Conservation (phyloP, 352 stramenopile species). For the Globisporangium iwayamae region DNA sequence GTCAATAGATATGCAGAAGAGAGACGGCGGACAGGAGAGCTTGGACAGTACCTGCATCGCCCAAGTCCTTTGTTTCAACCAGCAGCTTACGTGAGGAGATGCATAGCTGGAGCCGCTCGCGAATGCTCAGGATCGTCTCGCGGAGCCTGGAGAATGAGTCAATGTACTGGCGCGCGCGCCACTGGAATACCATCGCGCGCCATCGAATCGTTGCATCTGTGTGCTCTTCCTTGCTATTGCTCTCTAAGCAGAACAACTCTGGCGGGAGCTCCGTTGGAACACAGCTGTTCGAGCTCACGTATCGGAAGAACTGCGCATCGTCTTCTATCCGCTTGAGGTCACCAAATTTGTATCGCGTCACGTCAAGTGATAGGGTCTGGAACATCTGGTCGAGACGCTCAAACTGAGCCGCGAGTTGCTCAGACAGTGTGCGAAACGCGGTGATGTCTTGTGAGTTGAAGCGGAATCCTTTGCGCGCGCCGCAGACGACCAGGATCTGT, state of each 20-base stretch:
- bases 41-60: slow-evolving; percentile 42
- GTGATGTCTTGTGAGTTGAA: slow-evolving; percentile 77
- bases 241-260: slow-evolving; percentile 13
- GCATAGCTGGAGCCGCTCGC: slow-evolving; percentile 37
- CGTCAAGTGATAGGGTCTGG: slow-evolving; percentile 45
- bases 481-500: slow-evolving; percentile 72
- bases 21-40: slow-evolving; percentile 12
- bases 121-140: slow-evolving; percentile 46
- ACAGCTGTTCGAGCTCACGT: background rate
- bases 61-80: slow-evolving; percentile 43
- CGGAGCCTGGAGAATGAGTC: slow-evolving; percentile 52
- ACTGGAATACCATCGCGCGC: slow-evolving; percentile 69
- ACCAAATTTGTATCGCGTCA: slow-evolving; percentile 61
- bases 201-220: slow-evolving; percentile 29
- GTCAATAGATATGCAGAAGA: background rate
- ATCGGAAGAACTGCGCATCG: slow-evolving; percentile 26
- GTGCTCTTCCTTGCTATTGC: background rate
- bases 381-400: slow-evolving; percentile 52
- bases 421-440: slow-evolving; percentile 40
- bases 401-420: slow-evolving; percentile 50
- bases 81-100: slow-evolving; percentile 23
- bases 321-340: slow-evolving; percentile 62
- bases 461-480: slow-evolving; percentile 71
- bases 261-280: slow-evolving; percentile 15
- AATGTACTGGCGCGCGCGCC: slow-evolving; percentile 62